Percentiles rank a stretch among this genome's conserved stretches.
These are phyloP conservation scores for Hypoxylon sp. DNA, from an alignment of 2,329 filamentous ascomycete genomes.

Conservation along the genomic window DNA sequence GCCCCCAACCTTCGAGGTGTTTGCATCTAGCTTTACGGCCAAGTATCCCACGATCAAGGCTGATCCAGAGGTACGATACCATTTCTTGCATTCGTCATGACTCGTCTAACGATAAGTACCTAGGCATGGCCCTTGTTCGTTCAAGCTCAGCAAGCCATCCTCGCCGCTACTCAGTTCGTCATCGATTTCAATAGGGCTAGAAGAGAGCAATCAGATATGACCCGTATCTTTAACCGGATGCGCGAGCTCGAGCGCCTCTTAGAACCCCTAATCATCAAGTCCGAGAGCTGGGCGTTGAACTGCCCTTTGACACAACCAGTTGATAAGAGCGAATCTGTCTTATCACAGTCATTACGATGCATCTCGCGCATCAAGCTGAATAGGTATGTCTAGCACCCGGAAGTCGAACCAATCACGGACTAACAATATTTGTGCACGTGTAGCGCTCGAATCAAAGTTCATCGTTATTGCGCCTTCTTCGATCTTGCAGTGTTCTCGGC, in stretches of 20 bases:
- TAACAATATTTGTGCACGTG: constrained; percentile 23
- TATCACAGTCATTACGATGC: constrained; percentile 54
- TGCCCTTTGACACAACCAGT: constrained; percentile 49
- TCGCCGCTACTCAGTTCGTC: constrained; percentile 57
- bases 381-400: constrained; percentile 46
- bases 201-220: constrained; percentile 50
- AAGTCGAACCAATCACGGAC: not conserved
- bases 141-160: constrained; percentile 57
- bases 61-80: constrained; percentile 52
- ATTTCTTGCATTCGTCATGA: not conserved
- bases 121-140: constrained; percentile 56
- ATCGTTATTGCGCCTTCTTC: constrained; percentile 61
- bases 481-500: constrained; percentile 59
- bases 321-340: constrained; percentile 51
- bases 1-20: constrained; percentile 54
- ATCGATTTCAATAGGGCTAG: constrained; percentile 56
- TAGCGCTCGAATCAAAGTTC: constrained; percentile 61
- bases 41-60: constrained; percentile 52
- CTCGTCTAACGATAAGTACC: constrained; percentile 39
- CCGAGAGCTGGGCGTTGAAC: constrained; percentile 49
- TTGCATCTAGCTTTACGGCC: constrained; percentile 56
- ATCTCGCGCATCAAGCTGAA: constrained; percentile 61
- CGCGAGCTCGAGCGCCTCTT: constrained; percentile 51
- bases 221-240: constrained; percentile 52
- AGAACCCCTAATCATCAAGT: constrained; percentile 49